phyloP scores from a whole-genome alignment of 2,329 filamentous ascomycete genomes.

The Coniochaeta hoffmannii region DNA sequence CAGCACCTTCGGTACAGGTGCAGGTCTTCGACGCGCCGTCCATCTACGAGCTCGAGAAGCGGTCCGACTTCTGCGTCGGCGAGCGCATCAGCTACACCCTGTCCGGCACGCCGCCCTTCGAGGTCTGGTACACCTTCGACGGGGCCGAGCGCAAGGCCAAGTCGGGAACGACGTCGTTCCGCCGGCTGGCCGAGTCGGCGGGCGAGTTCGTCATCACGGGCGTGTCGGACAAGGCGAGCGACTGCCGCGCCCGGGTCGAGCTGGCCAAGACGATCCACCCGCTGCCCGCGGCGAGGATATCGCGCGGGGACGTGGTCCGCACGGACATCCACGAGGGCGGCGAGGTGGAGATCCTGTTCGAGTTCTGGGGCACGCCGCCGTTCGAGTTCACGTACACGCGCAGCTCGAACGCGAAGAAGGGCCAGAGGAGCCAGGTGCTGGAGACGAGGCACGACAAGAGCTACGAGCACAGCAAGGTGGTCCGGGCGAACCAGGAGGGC shows the following conservation, averaged over 20 bases:
- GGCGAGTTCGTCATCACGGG: constrained; percentile 84
- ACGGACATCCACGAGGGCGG: constrained; percentile 97
- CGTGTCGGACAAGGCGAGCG: constrained; percentile 78
- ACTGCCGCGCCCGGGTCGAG: constrained; percentile 74
- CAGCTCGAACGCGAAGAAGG: constrained; percentile 73
- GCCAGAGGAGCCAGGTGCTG: constrained; percentile 70
- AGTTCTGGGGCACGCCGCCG: constrained; percentile 90
- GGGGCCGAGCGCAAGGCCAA: constrained; percentile 71
- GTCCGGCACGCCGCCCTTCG: constrained; percentile 85
- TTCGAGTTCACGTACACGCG: constrained; percentile 98
- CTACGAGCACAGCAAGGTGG: constrained; percentile 70
- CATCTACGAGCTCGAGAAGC: constrained; percentile 79
- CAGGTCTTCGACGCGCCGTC: constrained; percentile 89
- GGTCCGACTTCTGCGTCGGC: constrained; percentile 87
- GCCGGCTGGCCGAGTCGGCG: constrained; percentile 84
- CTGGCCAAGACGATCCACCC: constrained; percentile 82
- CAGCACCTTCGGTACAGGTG: constrained; percentile 74
- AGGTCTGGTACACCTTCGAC: constrained; percentile 86
- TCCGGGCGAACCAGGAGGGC: constrained; percentile 85
- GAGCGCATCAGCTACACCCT: constrained; percentile 90
- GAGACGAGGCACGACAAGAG: constrained; percentile 88
- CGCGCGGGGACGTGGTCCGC: constrained; percentile 69
- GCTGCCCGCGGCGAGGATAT: constrained; percentile 85
- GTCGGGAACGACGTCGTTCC: constrained; percentile 74
- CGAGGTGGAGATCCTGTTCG: constrained; percentile 86